Evolutionary conservation across 306 rosid genomes (phyloP).

Genomic region (Morella rubra): DNA sequence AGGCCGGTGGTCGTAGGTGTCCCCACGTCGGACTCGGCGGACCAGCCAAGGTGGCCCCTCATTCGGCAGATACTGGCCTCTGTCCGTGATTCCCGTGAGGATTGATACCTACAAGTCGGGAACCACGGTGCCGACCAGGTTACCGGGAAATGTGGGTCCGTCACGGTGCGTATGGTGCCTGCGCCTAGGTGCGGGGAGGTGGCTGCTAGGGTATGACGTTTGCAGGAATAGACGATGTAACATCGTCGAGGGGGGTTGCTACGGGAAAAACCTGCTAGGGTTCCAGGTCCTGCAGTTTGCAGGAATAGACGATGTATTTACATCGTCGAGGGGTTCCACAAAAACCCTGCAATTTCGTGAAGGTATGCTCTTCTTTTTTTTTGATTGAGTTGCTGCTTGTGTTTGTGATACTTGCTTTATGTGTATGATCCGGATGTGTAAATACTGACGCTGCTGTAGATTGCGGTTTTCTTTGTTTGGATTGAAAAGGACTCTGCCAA

Average conservation of each 20-base stretch:
- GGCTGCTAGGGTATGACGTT: slow-evolving; percentile 72
- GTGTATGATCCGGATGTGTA: not conserved
- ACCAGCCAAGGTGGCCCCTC: too few relatives aligned
- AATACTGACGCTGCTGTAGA: not conserved
- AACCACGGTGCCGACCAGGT: slow-evolving; percentile 71
- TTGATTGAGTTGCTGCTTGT: not conserved
- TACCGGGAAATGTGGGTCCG: slow-evolving; percentile 69
- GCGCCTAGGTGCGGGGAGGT: slow-evolving; percentile 72
- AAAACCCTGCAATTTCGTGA: slow-evolving; percentile 75
- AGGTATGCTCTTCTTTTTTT: slow-evolving; percentile 36
- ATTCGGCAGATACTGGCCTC: slow-evolving; percentile 57
- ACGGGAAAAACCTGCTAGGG: too few relatives aligned
- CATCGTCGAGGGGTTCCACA: slow-evolving; percentile 64
- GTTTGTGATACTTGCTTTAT: not conserved
- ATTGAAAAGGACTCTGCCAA: not conserved
- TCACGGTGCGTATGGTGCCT: slow-evolving; percentile 62
- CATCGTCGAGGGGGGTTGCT: slow-evolving; percentile 70
- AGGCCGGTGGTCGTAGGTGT: slow-evolving; percentile 69
- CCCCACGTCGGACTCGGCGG: slow-evolving; percentile 72
- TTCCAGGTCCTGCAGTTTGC: slow-evolving; percentile 72
- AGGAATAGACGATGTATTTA: slow-evolving; percentile 67
- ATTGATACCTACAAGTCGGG: slow-evolving; percentile 70
- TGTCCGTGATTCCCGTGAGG: slow-evolving; percentile 64
- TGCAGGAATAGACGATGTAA: slow-evolving; percentile 69
- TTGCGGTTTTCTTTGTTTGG: not conserved